Evolutionary conservation across 1,284 basidiomycete genomes (phyloP).

Genomic region (Xanthoconium separans): DNA sequence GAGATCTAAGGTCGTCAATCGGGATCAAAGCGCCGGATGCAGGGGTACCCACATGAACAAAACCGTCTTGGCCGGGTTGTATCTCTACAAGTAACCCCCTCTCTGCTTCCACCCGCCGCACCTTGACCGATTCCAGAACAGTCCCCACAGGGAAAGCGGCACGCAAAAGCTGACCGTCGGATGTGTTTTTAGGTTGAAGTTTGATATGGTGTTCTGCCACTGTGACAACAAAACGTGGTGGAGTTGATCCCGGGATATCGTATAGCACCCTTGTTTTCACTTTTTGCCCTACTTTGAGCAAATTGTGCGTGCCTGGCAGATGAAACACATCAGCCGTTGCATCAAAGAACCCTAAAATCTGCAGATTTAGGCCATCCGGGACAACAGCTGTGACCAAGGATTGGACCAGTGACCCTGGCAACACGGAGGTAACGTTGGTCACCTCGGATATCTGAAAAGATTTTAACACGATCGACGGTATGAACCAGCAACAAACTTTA

Average conservation of each 20-base stretch:
- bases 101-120: constrained; percentile 75
- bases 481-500: constrained; percentile 36
- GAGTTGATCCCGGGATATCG: constrained; percentile 66
- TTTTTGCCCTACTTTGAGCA: constrained; percentile 82
- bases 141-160: constrained; percentile 74
- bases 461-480: constrained; percentile 12
- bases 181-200: constrained; percentile 41
- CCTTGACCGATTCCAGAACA: constrained; percentile 68
- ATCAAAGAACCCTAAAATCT: constrained; percentile 91
- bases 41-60: constrained; percentile 72
- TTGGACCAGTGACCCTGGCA: constrained; percentile 88
- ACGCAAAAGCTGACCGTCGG: constrained; percentile 39
- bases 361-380: constrained; percentile 82
- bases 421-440: constrained; percentile 76
- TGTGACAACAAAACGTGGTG: constrained; percentile 81
- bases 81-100: constrained; percentile 78
- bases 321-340: constrained; percentile 90
- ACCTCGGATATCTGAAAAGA: constrained; percentile 64
- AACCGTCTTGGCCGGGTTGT: constrained; percentile 67
- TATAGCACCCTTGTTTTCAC: constrained; percentile 89
- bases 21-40: background rate
- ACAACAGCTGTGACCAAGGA: constrained; percentile 82
- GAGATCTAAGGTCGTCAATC: constrained; percentile 68
- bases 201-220: constrained; percentile 72
- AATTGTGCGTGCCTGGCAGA: constrained; percentile 52